Base-by-base conservation (phyloP, 208 protist genomes). In the Acanthamoeba rhysodes region DNA sequence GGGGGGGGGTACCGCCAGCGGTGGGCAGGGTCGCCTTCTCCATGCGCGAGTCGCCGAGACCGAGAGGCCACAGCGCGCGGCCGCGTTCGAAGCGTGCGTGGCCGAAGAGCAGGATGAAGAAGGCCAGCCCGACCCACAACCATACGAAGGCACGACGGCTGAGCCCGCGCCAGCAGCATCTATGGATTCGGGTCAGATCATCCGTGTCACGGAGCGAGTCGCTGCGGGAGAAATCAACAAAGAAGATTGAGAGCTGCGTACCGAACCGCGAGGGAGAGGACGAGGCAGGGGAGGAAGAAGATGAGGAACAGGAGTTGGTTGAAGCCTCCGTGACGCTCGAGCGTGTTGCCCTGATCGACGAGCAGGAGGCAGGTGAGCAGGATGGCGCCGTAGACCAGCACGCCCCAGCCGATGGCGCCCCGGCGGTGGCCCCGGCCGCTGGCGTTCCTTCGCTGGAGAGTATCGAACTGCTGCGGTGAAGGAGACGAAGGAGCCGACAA, bases 221-320 rank as follows among this genome's bases (percentile, higher is more conserved):
- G n/a, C n/a, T n/a, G n/a, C n/a, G n/a, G n/a, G n/a, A n/a, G 24
- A 29, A 87, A 87, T 18, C 20, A 74, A 74, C 37, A 87, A 0
- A 41, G 62, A 87, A 87, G 0, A 34, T n/a, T 55, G 4, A 34
- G 78, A 50, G 48, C 10, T 57, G 6, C n/a, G 24, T 55, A 92
- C 87, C 87, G 14, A 22, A 74, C 32, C 0, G 87, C 22, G 27
- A 92, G 87, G 27, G 62, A 92, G 22, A 92, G 24, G 57, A 45
- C 27, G 18, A 92, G 48, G 34, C 37, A 48, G 24, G 87, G 87
- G 14, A 92, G 64, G 29, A 92, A 92, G 57, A 70, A 74, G 62
- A 74, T n/a, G 20, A 92, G 55, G 59, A 92, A 92, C 55, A 74
- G 62, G 12, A 92, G 64, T 24, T 76, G 55, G 37, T 92, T 92